phyloP scores from a whole-genome alignment of 2,329 filamentous ascomycete species.

The Sporothrix pseudoabietina region DNA sequence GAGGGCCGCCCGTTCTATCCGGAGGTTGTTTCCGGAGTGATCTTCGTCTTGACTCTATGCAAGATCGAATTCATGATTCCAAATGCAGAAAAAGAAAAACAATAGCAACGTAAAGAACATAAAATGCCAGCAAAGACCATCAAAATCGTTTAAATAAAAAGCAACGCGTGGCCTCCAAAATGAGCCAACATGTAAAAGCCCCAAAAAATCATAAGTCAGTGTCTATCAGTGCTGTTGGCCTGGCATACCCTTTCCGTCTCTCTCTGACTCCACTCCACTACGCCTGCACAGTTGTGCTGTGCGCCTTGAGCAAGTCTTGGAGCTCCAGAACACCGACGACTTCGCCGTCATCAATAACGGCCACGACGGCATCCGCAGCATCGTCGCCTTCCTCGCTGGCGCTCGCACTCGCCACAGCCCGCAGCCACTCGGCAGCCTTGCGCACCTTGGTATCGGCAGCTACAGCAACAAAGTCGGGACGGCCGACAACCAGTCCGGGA shows the following conservation, averaged over 20 bases:
- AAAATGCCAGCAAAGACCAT: neutral
- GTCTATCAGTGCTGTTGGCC: conserved; percentile 13
- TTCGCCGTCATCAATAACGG: conserved; percentile 33
- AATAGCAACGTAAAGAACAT: too few species aligned
- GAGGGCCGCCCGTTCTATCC: neutral
- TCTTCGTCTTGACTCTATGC: conserved; percentile 1
- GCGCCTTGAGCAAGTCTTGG: conserved; percentile 30
- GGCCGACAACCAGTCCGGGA: conserved; percentile 52
- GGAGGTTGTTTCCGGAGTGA: neutral
- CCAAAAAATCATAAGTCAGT: conserved; percentile 5
- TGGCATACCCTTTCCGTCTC: neutral
- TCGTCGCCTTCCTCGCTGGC: neutral
- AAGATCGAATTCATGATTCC: conserved; percentile 12
- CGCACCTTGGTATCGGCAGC: conserved; percentile 58
- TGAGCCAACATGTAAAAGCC: neutral
- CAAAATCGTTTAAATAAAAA: neutral
- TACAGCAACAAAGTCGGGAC: conserved; percentile 62
- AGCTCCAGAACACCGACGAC: conserved; percentile 34
- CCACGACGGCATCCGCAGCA: conserved; percentile 26
- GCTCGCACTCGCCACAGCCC: conserved; percentile 32
- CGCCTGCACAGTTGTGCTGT: neutral
- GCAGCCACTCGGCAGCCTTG: conserved; percentile 56
- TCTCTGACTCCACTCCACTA: neutral
- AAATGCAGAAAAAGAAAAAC: neutral
- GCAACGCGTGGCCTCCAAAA: neutral